Evolutionary conservation across 345 rosid genomes (phyloP), one percentile per base, ranked within the genome.

Genomic region (Hibiscus tridactylites): DNA sequence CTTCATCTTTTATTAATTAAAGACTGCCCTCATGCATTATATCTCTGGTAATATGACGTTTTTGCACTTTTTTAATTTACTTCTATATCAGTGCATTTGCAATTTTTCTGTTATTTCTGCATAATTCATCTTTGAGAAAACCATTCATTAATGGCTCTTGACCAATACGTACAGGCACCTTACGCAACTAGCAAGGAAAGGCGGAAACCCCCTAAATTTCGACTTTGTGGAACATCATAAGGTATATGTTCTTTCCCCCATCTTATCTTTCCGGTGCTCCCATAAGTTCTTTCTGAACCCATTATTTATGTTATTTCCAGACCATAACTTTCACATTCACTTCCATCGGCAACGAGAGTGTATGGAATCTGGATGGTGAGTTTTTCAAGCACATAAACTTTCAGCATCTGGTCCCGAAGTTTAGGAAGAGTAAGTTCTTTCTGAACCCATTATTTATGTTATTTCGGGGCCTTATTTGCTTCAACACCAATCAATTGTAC

Each of bases 321-420:
- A 88, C 97, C 16, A 58, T 88, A 3, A 95, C 93, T 73, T 94
- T 91, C 72, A 88, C 97, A 44, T 94, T 94, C 80, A 87, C 88
- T 58, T 91, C 96, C 29, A 69, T 77, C 1, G 98, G 95, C 61
- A 84, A 90, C 16, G 83, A 91, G 84, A 90, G 97, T 73, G 75
- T 87, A 53, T 94, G 97, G 97, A 94, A 94, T 77, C 78, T 91
- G 84, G 98, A 91, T 44, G 98, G 98, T 7, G 98, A 94, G 92
- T 86, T 71, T 90, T 94, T 64, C 82, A 81, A 74, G 98, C 98
- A 56, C 96, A 90, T 72, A 82, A 88, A 71, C 88, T 91, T 70
- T 94, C 98, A 11, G 97, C 98, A 3, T 84, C 96, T 42, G 98
- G 98, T 77, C 97, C 98, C 16, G 92, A 83, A 76, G 83, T 91